Evolutionary conservation across 306 rosid species (phyloP).

Genomic region (Casuarina equisetifolia): DNA sequence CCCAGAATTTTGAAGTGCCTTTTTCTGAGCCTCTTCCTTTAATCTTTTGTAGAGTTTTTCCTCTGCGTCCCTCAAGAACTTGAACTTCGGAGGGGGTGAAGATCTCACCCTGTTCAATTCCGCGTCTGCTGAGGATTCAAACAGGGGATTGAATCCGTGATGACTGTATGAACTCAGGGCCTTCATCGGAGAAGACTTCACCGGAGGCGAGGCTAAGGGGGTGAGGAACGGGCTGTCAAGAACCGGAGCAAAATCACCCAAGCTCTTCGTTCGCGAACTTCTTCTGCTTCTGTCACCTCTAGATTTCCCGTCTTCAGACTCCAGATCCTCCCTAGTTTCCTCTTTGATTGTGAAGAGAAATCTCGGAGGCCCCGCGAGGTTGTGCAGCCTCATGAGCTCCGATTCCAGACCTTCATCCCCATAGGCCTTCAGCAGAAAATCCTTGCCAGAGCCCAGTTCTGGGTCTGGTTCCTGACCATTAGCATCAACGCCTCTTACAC

Average conservation of each 20-base stretch:
- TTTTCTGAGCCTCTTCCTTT: slow-evolving; percentile 65
- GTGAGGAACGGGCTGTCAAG: slow-evolving; percentile 53
- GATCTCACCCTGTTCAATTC: slow-evolving; percentile 60
- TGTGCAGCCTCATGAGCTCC: slow-evolving; percentile 88
- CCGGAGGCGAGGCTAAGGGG: slow-evolving; percentile 59
- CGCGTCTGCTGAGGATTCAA: slow-evolving; percentile 57
- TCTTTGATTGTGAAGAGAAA: slow-evolving; percentile 88
- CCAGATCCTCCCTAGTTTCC: slow-evolving; percentile 89
- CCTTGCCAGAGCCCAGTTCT: slow-evolving; percentile 52
- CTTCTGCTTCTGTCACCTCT: slow-evolving; percentile 54
- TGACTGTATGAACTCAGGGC: slow-evolving; percentile 52
- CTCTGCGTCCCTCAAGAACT: slow-evolving; percentile 88
- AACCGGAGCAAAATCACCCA: slow-evolving; percentile 53
- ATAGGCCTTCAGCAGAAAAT: slow-evolving; percentile 41
- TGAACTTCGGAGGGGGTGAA: slow-evolving; percentile 87
- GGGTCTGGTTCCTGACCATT: slow-evolving; percentile 38
- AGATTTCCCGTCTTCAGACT: slow-evolving; percentile 73
- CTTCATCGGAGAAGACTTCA: slow-evolving; percentile 46
- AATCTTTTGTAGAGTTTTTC: slow-evolving; percentile 65
- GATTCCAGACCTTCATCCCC: slow-evolving; percentile 68
- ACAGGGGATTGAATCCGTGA: slow-evolving; percentile 82
- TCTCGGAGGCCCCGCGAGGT: slow-evolving; percentile 81
- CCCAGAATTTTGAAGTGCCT: slow-evolving; percentile 29
- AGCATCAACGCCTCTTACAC: slow-evolving; percentile 30
- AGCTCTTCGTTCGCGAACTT: slow-evolving; percentile 69